Percentiles rank a stretch among this genome's conserved stretches.
Evolutionary conservation across 352 stramenopile species (phyloP).

Genomic region (Globisporangium paddicum): DNA sequence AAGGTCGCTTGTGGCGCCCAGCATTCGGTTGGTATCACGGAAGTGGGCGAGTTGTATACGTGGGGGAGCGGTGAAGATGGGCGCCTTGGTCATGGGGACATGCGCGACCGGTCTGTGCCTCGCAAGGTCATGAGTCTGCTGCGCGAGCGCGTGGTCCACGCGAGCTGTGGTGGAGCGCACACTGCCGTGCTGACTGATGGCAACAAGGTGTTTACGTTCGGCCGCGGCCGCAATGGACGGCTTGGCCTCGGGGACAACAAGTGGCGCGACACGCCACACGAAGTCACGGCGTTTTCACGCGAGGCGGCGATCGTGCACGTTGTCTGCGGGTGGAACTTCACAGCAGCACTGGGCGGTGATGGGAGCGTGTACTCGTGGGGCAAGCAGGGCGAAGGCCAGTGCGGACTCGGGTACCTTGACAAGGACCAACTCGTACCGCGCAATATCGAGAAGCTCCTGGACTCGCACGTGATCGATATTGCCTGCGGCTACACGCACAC

Average conservation of each 20-base stretch:
- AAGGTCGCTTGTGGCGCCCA: constrained; percentile 66
- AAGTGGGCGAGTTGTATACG: constrained; percentile 70
- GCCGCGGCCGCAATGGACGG: constrained; percentile 63
- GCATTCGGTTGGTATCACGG: constrained; percentile 68
- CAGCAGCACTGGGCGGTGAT: constrained; percentile 40
- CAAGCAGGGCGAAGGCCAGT: constrained; percentile 85
- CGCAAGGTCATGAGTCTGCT: constrained; percentile 82
- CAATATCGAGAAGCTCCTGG: constrained; percentile 40
- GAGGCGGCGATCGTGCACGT: constrained; percentile 37
- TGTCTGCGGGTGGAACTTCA: constrained; percentile 84
- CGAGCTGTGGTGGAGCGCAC: constrained; percentile 77
- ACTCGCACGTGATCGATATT: constrained; percentile 47
- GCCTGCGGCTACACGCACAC: constrained; percentile 88
- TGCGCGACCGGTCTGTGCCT: constrained; percentile 66
- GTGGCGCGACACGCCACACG: constrained; percentile 64
- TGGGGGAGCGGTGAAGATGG: constrained; percentile 84
- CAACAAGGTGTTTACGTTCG: constrained; percentile 68
- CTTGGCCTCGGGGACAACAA: constrained; percentile 73
- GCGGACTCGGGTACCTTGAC: constrained; percentile 74
- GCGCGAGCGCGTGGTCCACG: constrained; percentile 49
- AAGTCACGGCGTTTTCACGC: constrained; percentile 42
- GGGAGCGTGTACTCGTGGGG: constrained; percentile 79
- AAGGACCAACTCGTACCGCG: constrained; percentile 73
- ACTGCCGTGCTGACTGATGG: constrained; percentile 65
- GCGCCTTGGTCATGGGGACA: constrained; percentile 71